Evolutionary conservation across 2,329 filamentous ascomycete species (phyloP).

Genomic region (Trichoderma gracile): DNA sequence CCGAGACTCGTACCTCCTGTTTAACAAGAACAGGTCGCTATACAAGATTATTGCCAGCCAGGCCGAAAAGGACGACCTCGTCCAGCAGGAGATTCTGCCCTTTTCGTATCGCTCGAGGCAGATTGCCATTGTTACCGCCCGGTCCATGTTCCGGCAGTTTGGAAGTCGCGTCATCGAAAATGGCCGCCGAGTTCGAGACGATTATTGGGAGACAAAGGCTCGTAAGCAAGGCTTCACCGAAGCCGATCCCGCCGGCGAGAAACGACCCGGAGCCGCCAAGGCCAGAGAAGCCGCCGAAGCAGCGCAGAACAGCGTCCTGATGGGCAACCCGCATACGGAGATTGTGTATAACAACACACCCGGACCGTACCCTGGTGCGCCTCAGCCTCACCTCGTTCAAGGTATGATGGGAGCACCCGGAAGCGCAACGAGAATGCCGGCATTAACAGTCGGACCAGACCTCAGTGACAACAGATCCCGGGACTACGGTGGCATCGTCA

Average conservation of each 20-base stretch:
- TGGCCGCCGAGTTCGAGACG: constrained; percentile 87
- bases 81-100: constrained; percentile 89
- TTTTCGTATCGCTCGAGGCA: constrained; percentile 98
- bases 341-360: constrained; percentile 83
- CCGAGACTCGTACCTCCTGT: constrained; percentile 94
- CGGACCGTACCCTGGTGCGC: constrained; percentile 63
- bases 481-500: constrained; percentile 77
- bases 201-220: constrained; percentile 98
- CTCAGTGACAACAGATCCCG: constrained; percentile 74
- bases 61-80: constrained; percentile 93
- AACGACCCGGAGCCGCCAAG: constrained; percentile 88
- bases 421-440: constrained; percentile 71
- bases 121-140: constrained; percentile 95
- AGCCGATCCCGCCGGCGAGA: constrained; percentile 92
- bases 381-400: constrained; percentile 69
- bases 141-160: constrained; percentile 98
- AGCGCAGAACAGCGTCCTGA: constrained; percentile 60
- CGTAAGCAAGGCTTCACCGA: constrained; percentile 98
- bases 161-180: constrained; percentile 90
- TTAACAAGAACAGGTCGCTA: constrained; percentile 96
- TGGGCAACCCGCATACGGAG: constrained; percentile 73
- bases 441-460: constrained; percentile 80
- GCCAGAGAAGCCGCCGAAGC: constrained; percentile 77
- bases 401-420: constrained; percentile 68
- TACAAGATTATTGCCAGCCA: constrained; percentile 98